Conservation (phyloP, 2,329 filamentous ascomycete species). For the Venturia nashicola region DNA sequence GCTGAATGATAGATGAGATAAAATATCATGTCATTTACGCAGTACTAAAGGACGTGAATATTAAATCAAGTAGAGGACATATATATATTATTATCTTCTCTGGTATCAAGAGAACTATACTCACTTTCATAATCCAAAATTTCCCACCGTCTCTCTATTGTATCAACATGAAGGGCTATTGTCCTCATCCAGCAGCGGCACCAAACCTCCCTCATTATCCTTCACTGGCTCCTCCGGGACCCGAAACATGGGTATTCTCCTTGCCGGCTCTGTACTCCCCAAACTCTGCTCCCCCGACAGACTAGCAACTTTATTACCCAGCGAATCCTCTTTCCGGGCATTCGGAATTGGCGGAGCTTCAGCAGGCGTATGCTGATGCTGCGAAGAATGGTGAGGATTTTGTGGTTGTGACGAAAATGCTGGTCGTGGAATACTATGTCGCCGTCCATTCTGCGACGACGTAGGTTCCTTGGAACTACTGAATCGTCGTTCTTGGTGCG, state of each 20-base stretch:
- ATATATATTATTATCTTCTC: no score
- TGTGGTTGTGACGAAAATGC: neutral
- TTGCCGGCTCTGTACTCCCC: constrained; percentile 5
- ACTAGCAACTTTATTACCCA: neutral
- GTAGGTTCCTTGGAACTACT: no score
- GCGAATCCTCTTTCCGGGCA: neutral
- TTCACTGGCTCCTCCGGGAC: constrained; percentile 28
- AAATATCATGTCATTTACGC: no score
- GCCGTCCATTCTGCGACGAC: no score
- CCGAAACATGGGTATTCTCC: constrained; percentile 30
- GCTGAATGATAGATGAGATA: no score
- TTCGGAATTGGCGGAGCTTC: neutral
- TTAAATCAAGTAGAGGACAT: no score
- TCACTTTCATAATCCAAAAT: neutral
- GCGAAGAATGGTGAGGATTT: neutral
- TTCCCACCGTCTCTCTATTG: neutral
- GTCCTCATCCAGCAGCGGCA: neutral
- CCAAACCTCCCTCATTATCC: constrained; percentile 21
- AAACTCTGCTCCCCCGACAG: neutral
- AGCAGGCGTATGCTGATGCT: neutral
- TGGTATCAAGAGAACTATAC: no score
- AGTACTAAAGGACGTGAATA: no score
- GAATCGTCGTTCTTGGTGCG: neutral
- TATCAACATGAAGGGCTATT: neutral
- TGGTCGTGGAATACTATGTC: neutral